Evolutionary conservation across 1,139 yeast genomes (phyloP), one percentile per base, ranked within the genome.

Genomic region (Hemisphaericaspora lyxosophila): DNA sequence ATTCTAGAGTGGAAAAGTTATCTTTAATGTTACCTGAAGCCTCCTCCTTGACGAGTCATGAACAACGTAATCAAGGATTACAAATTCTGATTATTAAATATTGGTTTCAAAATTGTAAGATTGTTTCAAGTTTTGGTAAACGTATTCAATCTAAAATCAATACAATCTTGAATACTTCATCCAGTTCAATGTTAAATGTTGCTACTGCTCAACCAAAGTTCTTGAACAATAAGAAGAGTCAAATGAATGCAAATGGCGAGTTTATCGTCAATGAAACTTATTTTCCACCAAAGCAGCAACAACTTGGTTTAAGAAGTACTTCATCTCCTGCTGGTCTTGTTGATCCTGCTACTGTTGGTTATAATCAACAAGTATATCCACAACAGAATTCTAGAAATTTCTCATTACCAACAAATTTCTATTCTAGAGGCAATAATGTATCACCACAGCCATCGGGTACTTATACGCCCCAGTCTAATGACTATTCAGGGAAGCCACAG

Each of bases 131-230:
- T 20, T 72, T 65, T 50, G 76, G 78, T 27, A 71, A 70, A 47
- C 57, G 76, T 44, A 71, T 72, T 38, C 77, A 72, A 46, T 64
- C 65, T 51, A 72, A 71, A 47, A 67, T 71, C 43, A 67, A 67
- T 41, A 51, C 59, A 24, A 58, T 70, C 33, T 54, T 69, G 42
- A 63, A 43, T 28, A 38, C 38, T 12, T 15, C 40, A 26, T 18
- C 39, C 2, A 25, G 42, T 20, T 18, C 39, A 12, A 17, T 20
- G 11, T 28, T 18, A 11, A 28, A 28, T 28, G 9, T 22, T 8
- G 22, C 24, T 12, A 22, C 17, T 7, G 27, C 20, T 24, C 36
- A 33, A 29, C 31, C 26, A 19, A 33, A 31, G 25, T 22, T 29
- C 15, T 31, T 27, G 47, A n/a, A n/a, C n/a, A 50, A 34, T 53